Percentiles rank a stretch among this genome's conserved stretches.
These are phyloP conservation scores for Capronia americana DNA, from an alignment of 2,329 filamentous ascomycete genomes.

Conservation along the genomic window DNA sequence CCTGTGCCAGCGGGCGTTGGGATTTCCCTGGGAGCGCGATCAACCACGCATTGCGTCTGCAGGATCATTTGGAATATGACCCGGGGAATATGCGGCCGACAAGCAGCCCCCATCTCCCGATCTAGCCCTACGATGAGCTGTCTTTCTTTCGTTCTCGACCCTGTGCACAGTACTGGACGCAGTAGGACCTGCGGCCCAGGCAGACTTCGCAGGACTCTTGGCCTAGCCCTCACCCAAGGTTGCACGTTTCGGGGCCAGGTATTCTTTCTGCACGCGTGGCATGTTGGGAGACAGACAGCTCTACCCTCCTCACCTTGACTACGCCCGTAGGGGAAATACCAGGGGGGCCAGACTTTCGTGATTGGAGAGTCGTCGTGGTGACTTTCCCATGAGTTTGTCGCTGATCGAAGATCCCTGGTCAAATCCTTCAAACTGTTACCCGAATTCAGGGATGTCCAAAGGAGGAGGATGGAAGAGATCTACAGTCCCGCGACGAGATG, in stretches of 20 bases:
- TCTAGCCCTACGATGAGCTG: constrained; percentile 18
- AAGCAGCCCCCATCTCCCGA: constrained; percentile 3
- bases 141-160: constrained; percentile 3
- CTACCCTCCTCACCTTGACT: background rate
- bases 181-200: background rate
- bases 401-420: background rate
- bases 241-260: background rate
- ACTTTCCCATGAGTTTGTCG: background rate
- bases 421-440: background rate
- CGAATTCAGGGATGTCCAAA: background rate
- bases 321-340: constrained; percentile 1
- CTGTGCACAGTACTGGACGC: background rate
- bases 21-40: constrained; percentile 17
- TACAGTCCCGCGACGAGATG: background rate
- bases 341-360: constrained; percentile 9
- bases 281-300: background rate
- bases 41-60: constrained; percentile 23
- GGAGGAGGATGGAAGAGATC: background rate
- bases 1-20: constrained; percentile 8
- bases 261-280: constrained; percentile 2
- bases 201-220: background rate
- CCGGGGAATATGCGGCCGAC: constrained; percentile 18
- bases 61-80: constrained; percentile 33
- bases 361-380: constrained; percentile 9
- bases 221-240: background rate